phyloP scores from a whole-genome alignment of 2,329 filamentous ascomycete species.

The Hymenoscyphus scutula region DNA sequence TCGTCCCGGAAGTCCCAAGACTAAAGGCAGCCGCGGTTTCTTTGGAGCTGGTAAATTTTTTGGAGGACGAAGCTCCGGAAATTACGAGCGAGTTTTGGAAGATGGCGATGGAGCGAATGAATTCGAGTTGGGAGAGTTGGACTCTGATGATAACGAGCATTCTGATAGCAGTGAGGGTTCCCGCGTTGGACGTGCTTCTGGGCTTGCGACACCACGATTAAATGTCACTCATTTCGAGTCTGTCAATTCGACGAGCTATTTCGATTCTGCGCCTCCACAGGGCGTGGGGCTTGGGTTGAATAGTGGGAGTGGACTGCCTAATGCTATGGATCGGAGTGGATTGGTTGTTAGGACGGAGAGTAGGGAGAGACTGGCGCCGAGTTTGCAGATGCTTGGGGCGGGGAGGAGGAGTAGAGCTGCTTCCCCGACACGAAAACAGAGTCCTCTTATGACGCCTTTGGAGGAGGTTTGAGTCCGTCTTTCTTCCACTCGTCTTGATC shows the following conservation, averaged over 20 bases:
- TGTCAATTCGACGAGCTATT: constrained; percentile 24
- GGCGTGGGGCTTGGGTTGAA: constrained; percentile 29
- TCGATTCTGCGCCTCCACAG: constrained; percentile 25
- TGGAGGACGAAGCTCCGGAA: constrained; percentile 48
- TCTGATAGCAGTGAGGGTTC: constrained; percentile 57
- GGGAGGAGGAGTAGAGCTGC: constrained; percentile 48
- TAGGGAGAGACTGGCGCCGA: constrained; percentile 68
- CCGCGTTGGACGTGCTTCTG: constrained; percentile 59
- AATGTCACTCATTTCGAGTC: constrained; percentile 51
- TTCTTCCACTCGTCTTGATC: background rate
- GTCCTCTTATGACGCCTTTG: constrained; percentile 52
- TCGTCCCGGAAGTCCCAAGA: constrained; percentile 45
- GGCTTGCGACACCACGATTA: constrained; percentile 65
- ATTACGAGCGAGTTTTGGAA: constrained; percentile 84
- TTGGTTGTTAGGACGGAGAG: constrained; percentile 82
- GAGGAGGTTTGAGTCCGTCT: constrained; percentile 37
- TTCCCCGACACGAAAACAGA: constrained; percentile 53
- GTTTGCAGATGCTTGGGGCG: constrained; percentile 52
- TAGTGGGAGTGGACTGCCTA: constrained; percentile 22
- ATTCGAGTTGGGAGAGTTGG: constrained; percentile 72
- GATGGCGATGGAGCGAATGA: constrained; percentile 67
- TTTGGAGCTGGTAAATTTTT: constrained; percentile 63
- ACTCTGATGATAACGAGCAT: constrained; percentile 62
- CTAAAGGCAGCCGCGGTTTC: constrained; percentile 46
- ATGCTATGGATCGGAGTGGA: constrained; percentile 63